phyloP scores from a whole-genome alignment of 371 early-diverging fungal genomes.

The Mucor racemosus region DNA sequence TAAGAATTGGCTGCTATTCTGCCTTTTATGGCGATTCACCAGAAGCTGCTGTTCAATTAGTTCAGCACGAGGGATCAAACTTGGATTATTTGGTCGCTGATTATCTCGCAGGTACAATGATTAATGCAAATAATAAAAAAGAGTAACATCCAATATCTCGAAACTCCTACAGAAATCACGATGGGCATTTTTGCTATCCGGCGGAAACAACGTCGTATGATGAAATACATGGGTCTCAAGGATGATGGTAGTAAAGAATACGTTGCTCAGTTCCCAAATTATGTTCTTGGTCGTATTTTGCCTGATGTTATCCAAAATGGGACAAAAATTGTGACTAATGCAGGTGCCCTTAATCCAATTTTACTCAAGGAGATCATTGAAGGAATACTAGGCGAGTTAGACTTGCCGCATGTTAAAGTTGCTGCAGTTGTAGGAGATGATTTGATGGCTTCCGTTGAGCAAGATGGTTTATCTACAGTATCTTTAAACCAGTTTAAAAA shows the following conservation, averaged over 20 bases:
- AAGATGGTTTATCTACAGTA: constrained; percentile 14
- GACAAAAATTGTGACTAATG: constrained; percentile 73
- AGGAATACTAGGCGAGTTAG: constrained; percentile 44
- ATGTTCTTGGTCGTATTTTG: constrained; percentile 55
- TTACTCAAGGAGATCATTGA: constrained; percentile 70
- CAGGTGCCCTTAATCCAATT: constrained; percentile 70
- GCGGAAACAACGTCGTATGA: constrained; percentile 46
- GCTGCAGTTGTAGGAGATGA: constrained; percentile 74
- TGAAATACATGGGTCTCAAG: constrained; percentile 11
- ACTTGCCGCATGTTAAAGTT: constrained; percentile 38
- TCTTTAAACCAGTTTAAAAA: constrained; percentile 20
- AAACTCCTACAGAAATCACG: constrained; percentile 37
- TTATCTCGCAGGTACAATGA: constrained; percentile 45
- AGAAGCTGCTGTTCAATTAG: constrained; percentile 70
- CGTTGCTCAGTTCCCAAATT: constrained; percentile 63
- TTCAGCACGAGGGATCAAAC: constrained; percentile 64
- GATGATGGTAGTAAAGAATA: constrained; percentile 57
- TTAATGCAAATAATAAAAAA: not conserved
- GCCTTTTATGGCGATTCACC: constrained; percentile 76
- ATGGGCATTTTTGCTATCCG: constrained; percentile 74
- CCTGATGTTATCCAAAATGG: constrained; percentile 59
- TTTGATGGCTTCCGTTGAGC: constrained; percentile 2
- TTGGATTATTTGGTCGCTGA: constrained; percentile 60
- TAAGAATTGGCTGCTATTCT: constrained; percentile 66
- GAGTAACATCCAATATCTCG: not conserved